Base-by-base conservation (phyloP, 345 rosid species). In the Physaria fendleri region DNA sequence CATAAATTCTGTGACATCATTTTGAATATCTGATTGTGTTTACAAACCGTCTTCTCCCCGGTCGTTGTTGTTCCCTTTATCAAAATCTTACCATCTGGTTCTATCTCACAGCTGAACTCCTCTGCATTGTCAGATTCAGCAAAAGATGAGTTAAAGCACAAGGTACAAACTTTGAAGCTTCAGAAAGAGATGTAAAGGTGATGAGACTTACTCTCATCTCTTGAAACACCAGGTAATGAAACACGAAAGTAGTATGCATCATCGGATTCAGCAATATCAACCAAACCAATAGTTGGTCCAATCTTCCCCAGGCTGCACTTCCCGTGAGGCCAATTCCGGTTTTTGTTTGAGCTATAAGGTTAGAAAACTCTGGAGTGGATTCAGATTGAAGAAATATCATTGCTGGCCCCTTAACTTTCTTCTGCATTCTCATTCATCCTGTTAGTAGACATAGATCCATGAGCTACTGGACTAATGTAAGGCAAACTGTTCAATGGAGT, bases 11-110 rank as follows among this genome's bases (percentile, higher is more conserved):
- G 95, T 0, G 93, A 58, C 37, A 69, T 74, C 96, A 85, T 88
- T 69, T 65, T 73, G 41, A 88, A 92, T 56, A 82, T 51, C 69
- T 68, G 80, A 30, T 77, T 78, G 66, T 77, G 1, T 73, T 64
- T 84, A 71, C 80, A 77, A 6, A 92, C 82, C 0, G 70, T 72
- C 57, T 63, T 71, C 76, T 88, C 96, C 11, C 98, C 98, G 0
- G 95, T 85, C 2, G 81, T 84, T 9, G 87, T 79, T 18, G 79
- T 66, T 51, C 98, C 95, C 59, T 74, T 79, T 59, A 88, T 81
- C 23, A 49, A n/a, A 45, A 92, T 65, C 57, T 28, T 80, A 22
- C 95, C 95, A 27, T 81, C 83, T 9, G 85, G 76, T 28, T 78
- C 74, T 3, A 92, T 69, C 18, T 76, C 79, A 43, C 87, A 92